Conservation (phyloP, 495 filamentous ascomycete species). For the Astrocystis sublimbata region DNA sequence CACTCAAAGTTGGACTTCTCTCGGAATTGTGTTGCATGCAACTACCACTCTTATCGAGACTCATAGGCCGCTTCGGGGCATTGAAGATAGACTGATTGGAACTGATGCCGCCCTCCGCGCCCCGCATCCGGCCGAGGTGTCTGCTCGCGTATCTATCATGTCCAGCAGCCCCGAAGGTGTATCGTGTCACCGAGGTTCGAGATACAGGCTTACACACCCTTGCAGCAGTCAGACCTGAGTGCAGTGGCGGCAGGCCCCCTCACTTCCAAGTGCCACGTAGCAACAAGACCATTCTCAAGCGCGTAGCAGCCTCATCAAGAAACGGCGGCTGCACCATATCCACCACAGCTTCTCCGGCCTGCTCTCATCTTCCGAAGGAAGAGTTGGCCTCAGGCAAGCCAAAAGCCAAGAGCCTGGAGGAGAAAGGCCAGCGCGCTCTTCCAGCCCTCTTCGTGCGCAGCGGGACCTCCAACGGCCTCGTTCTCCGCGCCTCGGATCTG, state of each 20-base stretch:
- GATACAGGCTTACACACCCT: background rate
- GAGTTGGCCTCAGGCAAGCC: no score
- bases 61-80: background rate
- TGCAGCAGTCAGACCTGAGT: background rate
- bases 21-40: background rate
- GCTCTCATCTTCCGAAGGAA: no score
- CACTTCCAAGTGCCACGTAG: background rate
- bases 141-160: background rate
- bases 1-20: background rate
- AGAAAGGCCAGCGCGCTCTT: conserved; percentile 32
- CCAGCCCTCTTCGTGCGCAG: conserved; percentile 72
- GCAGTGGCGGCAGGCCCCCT: background rate
- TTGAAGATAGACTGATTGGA: background rate
- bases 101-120: background rate
- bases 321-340: background rate
- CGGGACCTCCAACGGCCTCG: conserved; percentile 68
- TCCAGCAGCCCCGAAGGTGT: background rate
- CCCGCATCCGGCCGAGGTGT: background rate
- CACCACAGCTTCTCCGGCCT: background rate
- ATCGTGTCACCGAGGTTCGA: background rate
- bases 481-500: conserved; percentile 60
- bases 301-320: background rate
- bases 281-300: background rate
- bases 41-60: no score
- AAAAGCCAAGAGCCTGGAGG: no score